Evolutionary conservation across 345 rosid genomes (phyloP).

Genomic region (Corymbia maculata): DNA sequence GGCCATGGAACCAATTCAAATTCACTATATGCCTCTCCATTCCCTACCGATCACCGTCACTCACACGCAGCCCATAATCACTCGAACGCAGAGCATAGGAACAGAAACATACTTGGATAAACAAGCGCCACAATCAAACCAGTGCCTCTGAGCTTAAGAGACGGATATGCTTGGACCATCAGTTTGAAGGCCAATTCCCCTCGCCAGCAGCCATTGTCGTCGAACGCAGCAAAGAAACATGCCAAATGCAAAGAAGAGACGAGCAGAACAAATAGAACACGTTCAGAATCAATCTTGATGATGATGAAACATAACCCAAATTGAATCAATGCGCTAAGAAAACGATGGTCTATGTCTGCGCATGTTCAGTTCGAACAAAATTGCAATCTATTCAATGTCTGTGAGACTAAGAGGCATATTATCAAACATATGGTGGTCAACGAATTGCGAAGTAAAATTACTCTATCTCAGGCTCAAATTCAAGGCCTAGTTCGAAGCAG

Average conservation of each 20-base stretch:
- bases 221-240: neutral
- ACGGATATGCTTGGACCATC: no score
- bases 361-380: no score
- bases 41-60: neutral
- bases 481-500: no score
- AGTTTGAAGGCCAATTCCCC: neutral
- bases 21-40: neutral
- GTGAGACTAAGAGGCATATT: neutral
- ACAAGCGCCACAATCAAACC: neutral
- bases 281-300: neutral
- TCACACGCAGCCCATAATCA: neutral
- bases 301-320: neutral
- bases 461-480: neutral
- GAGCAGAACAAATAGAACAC: neutral
- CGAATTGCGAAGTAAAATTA: neutral
- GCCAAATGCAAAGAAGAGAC: rapidly evolving
- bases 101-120: neutral
- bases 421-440: neutral
- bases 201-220: neutral
- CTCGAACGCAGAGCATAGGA: neutral
- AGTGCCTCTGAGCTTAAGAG: neutral
- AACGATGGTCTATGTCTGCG: no score
- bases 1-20: neutral
- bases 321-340: no score
- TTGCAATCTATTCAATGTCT: neutral